A percentile compares a stretch with the other conserved stretches of the same genome.
These are phyloP conservation scores for Vitis hybrid DNA, from an alignment of 177 flowering plant species.

Conservation along the genomic window DNA sequence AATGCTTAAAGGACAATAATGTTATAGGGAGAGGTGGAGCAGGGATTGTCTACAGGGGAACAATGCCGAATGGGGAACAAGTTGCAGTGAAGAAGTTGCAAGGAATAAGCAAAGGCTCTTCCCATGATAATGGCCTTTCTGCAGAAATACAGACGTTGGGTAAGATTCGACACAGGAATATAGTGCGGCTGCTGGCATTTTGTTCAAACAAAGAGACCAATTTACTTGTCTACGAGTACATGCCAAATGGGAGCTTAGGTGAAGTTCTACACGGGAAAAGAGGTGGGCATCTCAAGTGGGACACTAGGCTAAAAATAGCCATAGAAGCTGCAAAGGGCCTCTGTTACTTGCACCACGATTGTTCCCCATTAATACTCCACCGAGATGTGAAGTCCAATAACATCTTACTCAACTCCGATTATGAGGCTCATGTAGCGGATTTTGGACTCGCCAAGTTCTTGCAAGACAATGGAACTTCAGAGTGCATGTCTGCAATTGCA, in stretches of 20 bases:
- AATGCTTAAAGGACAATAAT: conserved; percentile 58
- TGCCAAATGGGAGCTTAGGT: conserved; percentile 76
- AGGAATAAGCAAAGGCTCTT: conserved; percentile 49
- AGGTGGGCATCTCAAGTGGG: conserved; percentile 57
- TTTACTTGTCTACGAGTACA: conserved; percentile 67
- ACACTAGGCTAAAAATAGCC: conserved; percentile 52
- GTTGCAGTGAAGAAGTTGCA: conserved; percentile 60
- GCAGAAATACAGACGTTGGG: conserved; percentile 70
- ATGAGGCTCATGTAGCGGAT: conserved; percentile 83
- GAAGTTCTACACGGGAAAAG: conserved; percentile 65
- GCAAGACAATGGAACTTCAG: conserved; percentile 61
- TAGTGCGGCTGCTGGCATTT: conserved; percentile 56
- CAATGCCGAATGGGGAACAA: conserved; percentile 57
- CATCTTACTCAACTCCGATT: conserved; percentile 56
- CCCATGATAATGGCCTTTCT: conserved; percentile 62
- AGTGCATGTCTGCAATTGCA: conserved; percentile 84
- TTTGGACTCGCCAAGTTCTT: conserved; percentile 80
- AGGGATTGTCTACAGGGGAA: conserved; percentile 59
- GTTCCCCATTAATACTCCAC: conserved; percentile 66
- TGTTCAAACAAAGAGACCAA: conserved; percentile 66
- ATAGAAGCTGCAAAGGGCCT: conserved; percentile 74
- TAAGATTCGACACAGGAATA: conserved; percentile 58
- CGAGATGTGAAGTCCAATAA: conserved; percentile 82
- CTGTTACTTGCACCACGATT: conserved; percentile 80
- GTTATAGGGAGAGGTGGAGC: conserved; percentile 76